Evolutionary conservation across 2,329 filamentous ascomycete species (phyloP), one percentile per base, ranked within the genome.

Genomic region (Fusarium sp.): DNA sequence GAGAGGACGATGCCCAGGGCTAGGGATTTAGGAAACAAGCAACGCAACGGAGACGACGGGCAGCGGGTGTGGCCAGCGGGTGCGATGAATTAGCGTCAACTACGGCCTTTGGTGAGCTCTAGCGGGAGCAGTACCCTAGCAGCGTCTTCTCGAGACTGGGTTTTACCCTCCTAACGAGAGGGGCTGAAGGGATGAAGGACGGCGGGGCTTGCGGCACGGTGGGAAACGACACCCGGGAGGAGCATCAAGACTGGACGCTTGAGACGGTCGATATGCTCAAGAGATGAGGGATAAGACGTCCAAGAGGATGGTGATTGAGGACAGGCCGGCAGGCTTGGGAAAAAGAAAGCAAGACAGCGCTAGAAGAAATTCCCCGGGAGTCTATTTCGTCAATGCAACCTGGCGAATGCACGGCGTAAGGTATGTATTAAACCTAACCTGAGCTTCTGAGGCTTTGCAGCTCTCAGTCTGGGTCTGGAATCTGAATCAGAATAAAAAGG

Each of bases 11-110:
- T 26, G 28, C 10, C 28, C 10, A 22, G 22, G 4, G 22, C 54
- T 65, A 62, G 59, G 48, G 62, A 61, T 62, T 54, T 60, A 69
- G 65, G 62, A 53, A 69, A 13, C 28, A 30, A 30, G 28, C 17
- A 52, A 17, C 17, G 10, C 3, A 30, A 60, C 55, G 44, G 41
- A 59, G 48, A 40, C 41, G 60, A 52, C 33, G 28, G 47, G 39
- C 65, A 58, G 59, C 62, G 60, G 64, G 49, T 30, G 58, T 62
- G 68, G 63, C 43, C 66, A 68, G 66, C 63, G 63, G 71, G 63
- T 71, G 67, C 40, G 59, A 57, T 53, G 53, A 22, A 28, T 47
- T 72, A 68, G 70, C 70, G 63, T 57, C 32, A 43, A 45, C 6
- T 10, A 15, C 3, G 30, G 30, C 6, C 30, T 33, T 33, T 33